Evolutionary conservation across 164 flowering plant species (phyloP).

Genomic region (Annona squamosa): DNA sequence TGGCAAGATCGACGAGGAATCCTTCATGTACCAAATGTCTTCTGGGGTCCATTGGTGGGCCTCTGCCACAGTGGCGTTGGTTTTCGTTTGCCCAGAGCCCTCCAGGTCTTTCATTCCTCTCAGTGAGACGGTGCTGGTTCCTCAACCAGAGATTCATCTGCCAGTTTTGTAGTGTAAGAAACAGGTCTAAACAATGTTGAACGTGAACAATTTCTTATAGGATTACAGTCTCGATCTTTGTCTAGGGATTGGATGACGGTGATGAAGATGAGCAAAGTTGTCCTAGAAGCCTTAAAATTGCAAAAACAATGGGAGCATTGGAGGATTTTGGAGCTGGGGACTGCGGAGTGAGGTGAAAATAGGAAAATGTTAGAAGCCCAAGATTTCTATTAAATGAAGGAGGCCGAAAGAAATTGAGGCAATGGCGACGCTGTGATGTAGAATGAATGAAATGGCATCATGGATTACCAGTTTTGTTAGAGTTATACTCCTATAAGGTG

Average conservation of each 20-base stretch:
- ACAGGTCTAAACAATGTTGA: conserved; percentile 33
- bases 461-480: too few relatives aligned
- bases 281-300: conserved; percentile 13
- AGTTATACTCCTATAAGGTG: too few relatives aligned
- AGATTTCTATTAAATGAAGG: background rate
- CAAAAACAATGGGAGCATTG: too few relatives aligned
- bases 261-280: conserved; percentile 21
- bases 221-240: conserved; percentile 2
- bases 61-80: conserved; percentile 12
- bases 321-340: conserved; percentile 9
- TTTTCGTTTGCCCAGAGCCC: background rate
- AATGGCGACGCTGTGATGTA: conserved; percentile 41
- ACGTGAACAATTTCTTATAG: conserved; percentile 6
- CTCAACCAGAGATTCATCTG: conserved; percentile 18
- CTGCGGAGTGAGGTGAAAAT: conserved; percentile 15
- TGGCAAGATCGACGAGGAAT: conserved; percentile 44
- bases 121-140: conserved; percentile 10
- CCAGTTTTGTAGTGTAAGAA: conserved; percentile 56
- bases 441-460: conserved; percentile 37
- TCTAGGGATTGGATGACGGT: conserved; percentile 6
- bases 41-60: conserved; percentile 48
- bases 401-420: conserved; percentile 8
- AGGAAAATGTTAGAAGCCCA: background rate
- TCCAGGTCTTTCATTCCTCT: background rate
- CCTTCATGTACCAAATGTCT: conserved; percentile 66